Evolutionary conservation across 2,329 filamentous ascomycete genomes (phyloP).

Genomic region (Fusarium sp.): DNA sequence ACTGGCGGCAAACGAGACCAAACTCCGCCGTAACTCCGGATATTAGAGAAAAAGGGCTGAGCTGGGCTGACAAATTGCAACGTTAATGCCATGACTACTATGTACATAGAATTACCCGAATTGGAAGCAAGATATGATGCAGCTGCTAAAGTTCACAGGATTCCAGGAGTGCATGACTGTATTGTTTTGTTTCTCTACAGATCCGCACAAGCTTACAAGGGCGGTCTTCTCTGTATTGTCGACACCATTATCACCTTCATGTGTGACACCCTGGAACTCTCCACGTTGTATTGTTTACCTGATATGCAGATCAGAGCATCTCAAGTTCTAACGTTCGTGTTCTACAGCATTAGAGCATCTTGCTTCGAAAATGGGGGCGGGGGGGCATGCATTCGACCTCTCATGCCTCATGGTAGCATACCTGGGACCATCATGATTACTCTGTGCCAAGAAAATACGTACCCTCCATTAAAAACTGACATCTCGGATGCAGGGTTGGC

Average conservation of each 20-base stretch:
- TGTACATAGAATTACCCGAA: conserved; percentile 23
- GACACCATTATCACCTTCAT: background rate
- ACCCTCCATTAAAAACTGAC: conserved; percentile 18
- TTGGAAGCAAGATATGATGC: conserved; percentile 25
- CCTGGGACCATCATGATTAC: conserved; percentile 34
- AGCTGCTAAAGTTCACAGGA: conserved; percentile 17
- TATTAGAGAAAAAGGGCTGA: background rate
- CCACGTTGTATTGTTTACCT: conserved; percentile 1
- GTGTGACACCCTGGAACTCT: conserved; percentile 3
- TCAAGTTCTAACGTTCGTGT: background rate
- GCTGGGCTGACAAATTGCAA: conserved; percentile 40
- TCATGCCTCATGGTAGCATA: conserved; percentile 29
- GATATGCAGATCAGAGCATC: conserved; percentile 24
- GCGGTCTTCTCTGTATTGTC: background rate
- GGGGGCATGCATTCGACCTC: conserved; percentile 3
- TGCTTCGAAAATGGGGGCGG: conserved; percentile 4
- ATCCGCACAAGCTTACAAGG: too few species aligned
- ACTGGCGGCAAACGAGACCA: background rate
- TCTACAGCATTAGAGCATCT: conserved; percentile 21
- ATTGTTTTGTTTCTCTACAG: too few species aligned
- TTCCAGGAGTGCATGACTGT: too few species aligned
- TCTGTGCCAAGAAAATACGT: conserved; percentile 26
- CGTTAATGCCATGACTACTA: conserved; percentile 22
- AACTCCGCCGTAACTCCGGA: conserved; percentile 5
- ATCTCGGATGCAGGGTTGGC: conserved; percentile 8